These are phyloP conservation scores for Pyrenophora graminea DNA, from an alignment of 2,329 filamentous ascomycete species.

Conservation along the genomic window DNA sequence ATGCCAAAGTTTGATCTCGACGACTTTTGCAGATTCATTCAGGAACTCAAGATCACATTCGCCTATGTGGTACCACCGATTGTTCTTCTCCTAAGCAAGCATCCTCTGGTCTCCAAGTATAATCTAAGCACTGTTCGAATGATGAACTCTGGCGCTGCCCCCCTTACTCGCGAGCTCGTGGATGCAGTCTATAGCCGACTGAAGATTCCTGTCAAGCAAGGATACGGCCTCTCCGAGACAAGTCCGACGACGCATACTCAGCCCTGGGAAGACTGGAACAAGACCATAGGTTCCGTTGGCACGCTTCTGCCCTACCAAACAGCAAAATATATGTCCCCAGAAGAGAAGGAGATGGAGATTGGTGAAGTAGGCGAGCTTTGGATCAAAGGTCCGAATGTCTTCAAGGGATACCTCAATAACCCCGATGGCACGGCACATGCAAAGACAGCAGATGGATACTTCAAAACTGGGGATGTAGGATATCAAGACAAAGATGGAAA, in stretches of 20 bases:
- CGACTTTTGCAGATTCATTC: conserved; percentile 74
- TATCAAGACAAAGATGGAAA: conserved; percentile 77
- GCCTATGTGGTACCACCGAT: conserved; percentile 84
- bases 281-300: conserved; percentile 77
- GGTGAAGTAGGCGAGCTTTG: conserved; percentile 66
- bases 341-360: conserved; percentile 62
- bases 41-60: conserved; percentile 75
- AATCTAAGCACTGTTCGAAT: conserved; percentile 78
- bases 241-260: conserved; percentile 78
- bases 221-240: conserved; percentile 88
- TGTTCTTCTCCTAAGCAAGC: conserved; percentile 77
- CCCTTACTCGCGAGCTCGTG: conserved; percentile 78
- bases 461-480: conserved; percentile 88
- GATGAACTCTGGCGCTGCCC: conserved; percentile 86
- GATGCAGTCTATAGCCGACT: conserved; percentile 74
- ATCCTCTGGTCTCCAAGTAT: conserved; percentile 77
- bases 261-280: conserved; percentile 74
- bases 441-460: conserved; percentile 78
- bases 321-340: conserved; percentile 74
- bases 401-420: conserved; percentile 77
- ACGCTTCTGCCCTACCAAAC: conserved; percentile 77
- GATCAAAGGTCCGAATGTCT: conserved; percentile 79
- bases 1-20: conserved; percentile 83
- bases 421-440: conserved; percentile 71
- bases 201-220: conserved; percentile 83